Base-by-base conservation (phyloP, 2,329 filamentous ascomycete genomes). In the Arthrobotrys musiformis region DNA sequence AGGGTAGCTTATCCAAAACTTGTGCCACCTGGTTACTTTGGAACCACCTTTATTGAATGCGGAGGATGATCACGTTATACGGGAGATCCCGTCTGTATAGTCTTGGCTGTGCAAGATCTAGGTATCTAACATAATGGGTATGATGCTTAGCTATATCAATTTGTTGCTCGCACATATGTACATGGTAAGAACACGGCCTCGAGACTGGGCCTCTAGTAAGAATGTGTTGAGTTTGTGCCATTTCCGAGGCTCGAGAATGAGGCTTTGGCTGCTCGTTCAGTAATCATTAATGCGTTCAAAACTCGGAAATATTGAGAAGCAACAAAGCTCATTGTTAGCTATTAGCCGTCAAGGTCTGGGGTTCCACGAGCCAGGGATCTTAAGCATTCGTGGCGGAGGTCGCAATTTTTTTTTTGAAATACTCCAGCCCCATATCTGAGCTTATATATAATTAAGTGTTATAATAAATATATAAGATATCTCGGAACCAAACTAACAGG, bases 171-270 rank as follows among this genome's bases (percentile, higher is more conserved):
- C 42, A 40, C 37, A 40, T 13, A n/a, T 19, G 17, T 15, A 48
- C 19, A 42, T 42, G 44, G 19, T n/a, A n/a, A n/a, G n/a, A n/a
- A n/a, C n/a, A n/a, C n/a, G n/a, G n/a, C n/a, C n/a, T n/a, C n/a
- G n/a, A n/a, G n/a, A n/a, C n/a, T n/a, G n/a, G n/a, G n/a, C n/a
- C n/a, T n/a, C n/a, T n/a, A 13, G 28, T 40, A 26, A 24, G 33
- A 58, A 58, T 58, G 54, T 58, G 54, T 58, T 58, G 54, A n/a
- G 11, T 58, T 13, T n/a, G 33, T 58, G 54, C 54, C 8, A 58
- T 58, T 58, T 58, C 17, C n/a, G 13, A 58, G 22, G 6, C 30
- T 22, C 1, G 28, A 9, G 50, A 22, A 11, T 42, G 48, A 33
- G 26, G 28, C 15, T 33, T 33, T 8, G 48, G 35, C n/a, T 9